A percentile compares a stretch with the other conserved stretches of the same genome.
Evolutionary conservation across 306 rosid species (phyloP).

Genomic region (Lotus japonicus): DNA sequence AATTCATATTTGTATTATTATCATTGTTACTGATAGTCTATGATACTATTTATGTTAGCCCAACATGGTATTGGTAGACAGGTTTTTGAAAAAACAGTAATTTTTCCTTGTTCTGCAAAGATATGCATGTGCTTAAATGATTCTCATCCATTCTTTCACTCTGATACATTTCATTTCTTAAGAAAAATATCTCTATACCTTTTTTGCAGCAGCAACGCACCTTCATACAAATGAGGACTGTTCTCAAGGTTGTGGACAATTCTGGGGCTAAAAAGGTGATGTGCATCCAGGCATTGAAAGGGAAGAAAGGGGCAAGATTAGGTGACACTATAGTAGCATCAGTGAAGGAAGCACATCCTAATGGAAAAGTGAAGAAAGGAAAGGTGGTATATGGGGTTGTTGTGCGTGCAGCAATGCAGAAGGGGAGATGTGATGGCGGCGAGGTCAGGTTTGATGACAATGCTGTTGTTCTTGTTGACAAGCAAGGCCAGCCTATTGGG

Average conservation of each 20-base stretch:
- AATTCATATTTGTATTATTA: neutral
- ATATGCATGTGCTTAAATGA: too few relatives aligned
- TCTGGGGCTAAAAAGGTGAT: conserved; percentile 83
- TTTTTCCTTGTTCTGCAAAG: too few relatives aligned
- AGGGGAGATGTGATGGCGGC: too few relatives aligned
- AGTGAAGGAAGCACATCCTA: conserved; percentile 86
- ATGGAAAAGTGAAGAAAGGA: conserved; percentile 62
- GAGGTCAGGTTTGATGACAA: conserved; percentile 93
- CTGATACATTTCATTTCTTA: neutral
- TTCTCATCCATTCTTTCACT: too few relatives aligned
- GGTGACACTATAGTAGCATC: conserved; percentile 90
- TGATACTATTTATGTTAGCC: neutral
- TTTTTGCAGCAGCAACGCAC: conserved; percentile 63
- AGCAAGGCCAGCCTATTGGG: conserved; percentile 76
- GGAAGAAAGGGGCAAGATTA: conserved; percentile 83
- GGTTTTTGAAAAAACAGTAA: neutral
- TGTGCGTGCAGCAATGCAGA: too few relatives aligned
- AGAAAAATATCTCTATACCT: neutral
- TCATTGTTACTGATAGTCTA: neutral
- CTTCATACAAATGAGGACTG: conserved; percentile 90
- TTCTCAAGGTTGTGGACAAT: conserved; percentile 89
- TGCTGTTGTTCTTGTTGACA: conserved; percentile 80
- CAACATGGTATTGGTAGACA: neutral
- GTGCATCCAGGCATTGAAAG: conserved; percentile 90
- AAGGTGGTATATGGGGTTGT: too few relatives aligned